Evolutionary conservation across 2,329 filamentous ascomycete species (phyloP), one percentile per base, ranked within the genome.

Genomic region (Colletotrichum salicis): DNA sequence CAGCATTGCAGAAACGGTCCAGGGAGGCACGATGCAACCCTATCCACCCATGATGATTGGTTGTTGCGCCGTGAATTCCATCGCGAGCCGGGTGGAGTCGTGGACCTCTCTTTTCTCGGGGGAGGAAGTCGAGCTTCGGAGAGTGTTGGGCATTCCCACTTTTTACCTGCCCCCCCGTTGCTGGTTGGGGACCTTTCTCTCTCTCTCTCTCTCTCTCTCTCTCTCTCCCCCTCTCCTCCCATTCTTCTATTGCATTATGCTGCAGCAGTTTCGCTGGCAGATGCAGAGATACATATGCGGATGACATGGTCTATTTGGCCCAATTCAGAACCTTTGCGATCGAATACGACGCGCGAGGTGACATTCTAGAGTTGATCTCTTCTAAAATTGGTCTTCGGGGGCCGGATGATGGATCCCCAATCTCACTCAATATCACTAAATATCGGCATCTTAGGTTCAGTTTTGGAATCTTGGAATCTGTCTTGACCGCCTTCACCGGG

Each of bases 91-190:
- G 41, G 19, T 55, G 55, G 45, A 31, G 35, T 29, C 19, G 13
- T 63, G 27, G 56, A 55, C 55, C 56, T 52, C 48, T 24, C n/a
- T 35, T 56, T n/a, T n/a, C 41, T 48, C 41, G 37, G 37, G 37
- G 37, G 19, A 41, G 37, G 37, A 41, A 41, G 37, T 41, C 37
- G 37, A 41, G 15, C 41, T n/a, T 48, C 19, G 41, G 41, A 48
- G 41, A 48, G 41, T 48, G 56, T 51, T 31, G 12, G 35, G 13
- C 24, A 24, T 31, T 61, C 41, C 64, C 67, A 61, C 67, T 61
- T 67, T 67, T 58, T 63, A 24, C 51, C 68, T 71, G 68, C 41
- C 68, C 51, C 68, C 57, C 56, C 37, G 37, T 52, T n/a, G 45
- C 37, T 51, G 35, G 64, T 19, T 54, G 64, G 29, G 37, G 37